phyloP scores from a whole-genome alignment of 768 basidiomycete genomes.

The Multifurca ochricompacta region DNA sequence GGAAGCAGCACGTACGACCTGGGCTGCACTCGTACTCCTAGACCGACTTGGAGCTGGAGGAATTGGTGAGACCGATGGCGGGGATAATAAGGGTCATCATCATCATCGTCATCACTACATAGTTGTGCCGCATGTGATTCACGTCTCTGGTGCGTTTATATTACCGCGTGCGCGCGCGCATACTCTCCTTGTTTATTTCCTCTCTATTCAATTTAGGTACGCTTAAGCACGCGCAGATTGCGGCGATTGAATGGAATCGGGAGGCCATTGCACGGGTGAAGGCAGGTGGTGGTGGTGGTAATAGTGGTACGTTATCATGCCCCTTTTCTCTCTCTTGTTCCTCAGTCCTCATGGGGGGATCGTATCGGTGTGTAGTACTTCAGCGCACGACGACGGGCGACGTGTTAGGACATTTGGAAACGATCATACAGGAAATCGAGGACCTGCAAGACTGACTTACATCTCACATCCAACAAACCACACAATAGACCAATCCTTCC shows the following conservation, averaged over 20 bases:
- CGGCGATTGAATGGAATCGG: constrained; percentile 67
- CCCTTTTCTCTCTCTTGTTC: not conserved
- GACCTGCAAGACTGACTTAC: too few species aligned
- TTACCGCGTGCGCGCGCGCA: too few species aligned
- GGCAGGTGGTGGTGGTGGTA: not conserved
- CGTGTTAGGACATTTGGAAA: too few species aligned
- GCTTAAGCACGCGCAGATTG: constrained; percentile 76
- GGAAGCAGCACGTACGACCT: constrained; percentile 71
- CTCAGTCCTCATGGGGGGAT: too few species aligned
- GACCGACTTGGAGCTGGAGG: constrained; percentile 48
- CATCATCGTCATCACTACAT: too few species aligned
- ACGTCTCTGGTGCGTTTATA: constrained; percentile 68
- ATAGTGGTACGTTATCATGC: not conserved
- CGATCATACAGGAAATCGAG: too few species aligned
- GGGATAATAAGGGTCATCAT: too few species aligned
- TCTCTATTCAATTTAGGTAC: constrained; percentile 49
- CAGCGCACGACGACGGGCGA: too few species aligned
- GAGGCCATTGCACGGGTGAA: constrained; percentile 62
- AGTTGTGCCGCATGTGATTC: constrained; percentile 70
- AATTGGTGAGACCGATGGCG: too few species aligned
- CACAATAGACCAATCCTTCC: too few species aligned
- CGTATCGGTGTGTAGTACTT: too few species aligned
- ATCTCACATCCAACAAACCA: too few species aligned
- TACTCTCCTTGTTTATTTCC: not conserved
- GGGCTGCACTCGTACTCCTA: constrained; percentile 71